phyloP scores from a whole-genome alignment of 805 yeast species.

The Candida boleticola region DNA sequence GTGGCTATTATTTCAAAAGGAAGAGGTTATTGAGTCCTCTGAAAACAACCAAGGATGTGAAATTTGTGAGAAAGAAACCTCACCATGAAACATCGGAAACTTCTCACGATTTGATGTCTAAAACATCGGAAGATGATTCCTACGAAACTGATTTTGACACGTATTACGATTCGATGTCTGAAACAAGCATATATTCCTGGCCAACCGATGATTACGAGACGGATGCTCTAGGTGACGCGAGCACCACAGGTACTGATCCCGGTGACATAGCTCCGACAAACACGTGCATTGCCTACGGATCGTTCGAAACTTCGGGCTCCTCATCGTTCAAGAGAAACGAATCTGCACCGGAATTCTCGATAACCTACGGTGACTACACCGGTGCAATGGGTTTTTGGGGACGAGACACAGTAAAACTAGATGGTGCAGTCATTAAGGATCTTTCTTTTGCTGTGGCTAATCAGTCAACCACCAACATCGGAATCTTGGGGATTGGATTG shows the following conservation, averaged over 20 bases:
- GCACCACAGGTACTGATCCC: not conserved
- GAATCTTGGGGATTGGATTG: constrained; percentile 75
- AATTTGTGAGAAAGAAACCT: too few species aligned
- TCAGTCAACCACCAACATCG: constrained; percentile 57
- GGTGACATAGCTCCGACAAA: constrained; percentile 16
- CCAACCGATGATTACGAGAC: not conserved
- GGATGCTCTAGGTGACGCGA: constrained; percentile 5
- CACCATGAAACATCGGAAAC: not conserved
- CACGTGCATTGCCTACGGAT: constrained; percentile 47
- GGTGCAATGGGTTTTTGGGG: constrained; percentile 58
- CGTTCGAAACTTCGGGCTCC: constrained; percentile 44
- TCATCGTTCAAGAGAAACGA: constrained; percentile 37
- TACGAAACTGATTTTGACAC: too few species aligned
- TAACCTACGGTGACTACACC: constrained; percentile 49
- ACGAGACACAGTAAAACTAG: constrained; percentile 55
- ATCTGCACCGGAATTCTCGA: constrained; percentile 39
- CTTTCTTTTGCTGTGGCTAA: constrained; percentile 76
- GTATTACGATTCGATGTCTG: constrained; percentile 18
- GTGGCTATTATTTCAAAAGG: too few species aligned
- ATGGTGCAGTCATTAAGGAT: constrained; percentile 44
- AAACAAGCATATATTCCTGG: not conserved
- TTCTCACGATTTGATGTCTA: too few species aligned
- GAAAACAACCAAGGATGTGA: too few species aligned
- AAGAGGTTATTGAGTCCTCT: too few species aligned
- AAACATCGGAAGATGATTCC: too few species aligned